These are phyloP conservation scores for Cymbopogon flexuosus DNA, from an alignment of 202 grass and related monocot genomes.

Conservation along the genomic window DNA sequence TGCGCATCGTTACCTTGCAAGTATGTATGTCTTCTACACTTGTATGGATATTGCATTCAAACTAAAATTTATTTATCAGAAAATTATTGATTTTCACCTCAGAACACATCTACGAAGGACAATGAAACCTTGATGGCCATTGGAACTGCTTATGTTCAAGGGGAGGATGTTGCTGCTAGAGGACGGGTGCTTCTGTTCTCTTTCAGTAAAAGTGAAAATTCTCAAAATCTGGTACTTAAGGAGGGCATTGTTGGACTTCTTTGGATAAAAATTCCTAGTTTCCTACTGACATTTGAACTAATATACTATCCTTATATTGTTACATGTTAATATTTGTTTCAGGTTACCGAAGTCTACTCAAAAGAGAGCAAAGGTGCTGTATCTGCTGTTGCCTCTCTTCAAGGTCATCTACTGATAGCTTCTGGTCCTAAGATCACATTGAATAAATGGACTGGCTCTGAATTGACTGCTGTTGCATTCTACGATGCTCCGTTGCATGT, in stretches of 20 bases:
- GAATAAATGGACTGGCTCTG: slow-evolving; percentile 92
- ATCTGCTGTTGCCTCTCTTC: slow-evolving; percentile 88
- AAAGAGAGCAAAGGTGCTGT: slow-evolving; percentile 95
- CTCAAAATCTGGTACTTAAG: slow-evolving; percentile 69
- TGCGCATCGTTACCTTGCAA: slow-evolving; percentile 76
- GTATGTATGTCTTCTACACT: slow-evolving; percentile 44
- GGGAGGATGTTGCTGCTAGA: slow-evolving; percentile 86
- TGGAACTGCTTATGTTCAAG: slow-evolving; percentile 94
- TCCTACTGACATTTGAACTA: background rate
- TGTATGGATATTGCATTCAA: background rate
- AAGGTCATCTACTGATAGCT: slow-evolving; percentile 93
- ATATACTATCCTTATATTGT: background rate
- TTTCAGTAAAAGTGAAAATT: slow-evolving; percentile 69
- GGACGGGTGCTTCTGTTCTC: slow-evolving; percentile 81
- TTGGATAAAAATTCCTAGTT: background rate
- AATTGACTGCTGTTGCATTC: slow-evolving; percentile 84
- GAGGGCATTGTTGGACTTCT: background rate
- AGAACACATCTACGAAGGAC: slow-evolving; percentile 90
- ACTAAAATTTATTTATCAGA: slow-evolving; percentile 24
- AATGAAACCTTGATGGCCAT: slow-evolving; percentile 85
- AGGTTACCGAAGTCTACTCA: slow-evolving; percentile 84
- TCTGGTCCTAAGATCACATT: slow-evolving; percentile 94
- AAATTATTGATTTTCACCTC: slow-evolving; percentile 24
- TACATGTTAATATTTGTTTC: slow-evolving; percentile 20
- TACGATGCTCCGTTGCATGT: slow-evolving; percentile 98